A percentile compares a stretch with the other conserved stretches of the same genome.
Conservation (phyloP, 192 early-diverging fungal genomes). For the Haplosporangium gracile region DNA sequence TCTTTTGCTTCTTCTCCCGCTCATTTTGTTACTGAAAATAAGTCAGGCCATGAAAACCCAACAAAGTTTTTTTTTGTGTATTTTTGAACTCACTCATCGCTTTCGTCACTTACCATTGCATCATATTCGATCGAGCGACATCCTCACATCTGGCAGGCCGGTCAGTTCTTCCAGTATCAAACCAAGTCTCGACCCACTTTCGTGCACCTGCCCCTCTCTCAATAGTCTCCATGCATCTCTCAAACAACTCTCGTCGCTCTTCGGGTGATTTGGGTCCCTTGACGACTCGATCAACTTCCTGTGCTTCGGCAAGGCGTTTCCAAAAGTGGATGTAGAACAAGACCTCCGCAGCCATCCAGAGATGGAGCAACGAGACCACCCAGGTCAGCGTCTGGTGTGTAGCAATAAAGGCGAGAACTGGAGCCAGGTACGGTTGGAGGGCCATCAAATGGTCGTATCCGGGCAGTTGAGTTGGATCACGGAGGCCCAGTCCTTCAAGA, state of each 20-base stretch:
- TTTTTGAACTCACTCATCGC: not conserved
- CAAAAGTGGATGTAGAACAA: slow-evolving; percentile 45
- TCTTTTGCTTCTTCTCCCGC: not conserved
- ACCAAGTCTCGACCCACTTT: slow-evolving; percentile 49
- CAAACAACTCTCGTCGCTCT: slow-evolving; percentile 36
- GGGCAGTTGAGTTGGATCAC: slow-evolving; percentile 21
- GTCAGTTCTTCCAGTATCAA: slow-evolving; percentile 44
- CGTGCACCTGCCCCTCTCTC: slow-evolving; percentile 24
- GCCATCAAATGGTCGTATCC: slow-evolving; percentile 20
- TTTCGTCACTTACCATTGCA: slow-evolving; percentile 37
- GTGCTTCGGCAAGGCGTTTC: slow-evolving; percentile 22
- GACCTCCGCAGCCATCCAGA: slow-evolving; percentile 53
- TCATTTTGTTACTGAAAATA: not conserved
- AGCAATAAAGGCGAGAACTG: slow-evolving; percentile 11
- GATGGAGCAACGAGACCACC: slow-evolving; percentile 41
- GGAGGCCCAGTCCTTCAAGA: slow-evolving; percentile 33
- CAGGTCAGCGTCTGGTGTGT: slow-evolving; percentile 35
- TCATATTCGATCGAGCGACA: slow-evolving; percentile 47
- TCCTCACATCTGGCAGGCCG: slow-evolving; percentile 38
- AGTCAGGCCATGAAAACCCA: not conserved
- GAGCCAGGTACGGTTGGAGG: slow-evolving; percentile 19
- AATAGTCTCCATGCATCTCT: slow-evolving; percentile 43
- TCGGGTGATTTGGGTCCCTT: slow-evolving; percentile 20
- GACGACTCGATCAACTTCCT: slow-evolving; percentile 31
- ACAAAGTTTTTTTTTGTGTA: not conserved